A percentile compares a stretch with the other conserved stretches of the same genome.
Conservation (phyloP, 1,284 basidiomycete genomes). For the Coniferiporia sulphurascens region DNA sequence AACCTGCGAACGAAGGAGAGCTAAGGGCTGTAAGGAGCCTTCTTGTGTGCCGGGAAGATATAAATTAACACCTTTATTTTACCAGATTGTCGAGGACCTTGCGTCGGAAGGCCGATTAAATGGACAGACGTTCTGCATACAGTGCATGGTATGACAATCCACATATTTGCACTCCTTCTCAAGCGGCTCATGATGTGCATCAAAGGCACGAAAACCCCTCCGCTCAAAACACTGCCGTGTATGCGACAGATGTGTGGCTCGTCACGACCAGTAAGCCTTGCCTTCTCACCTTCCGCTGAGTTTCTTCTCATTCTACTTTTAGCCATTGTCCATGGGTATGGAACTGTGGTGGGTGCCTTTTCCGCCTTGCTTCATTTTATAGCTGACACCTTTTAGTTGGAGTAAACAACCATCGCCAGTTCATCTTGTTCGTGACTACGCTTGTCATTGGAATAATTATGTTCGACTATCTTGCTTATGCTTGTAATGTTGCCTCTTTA, state of each 20-base stretch:
- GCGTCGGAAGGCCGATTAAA: conserved; percentile 86
- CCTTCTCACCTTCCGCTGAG: neutral
- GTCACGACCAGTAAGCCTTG: conserved; percentile 81
- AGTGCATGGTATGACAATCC: conserved; percentile 69
- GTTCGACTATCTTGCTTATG: conserved; percentile 80
- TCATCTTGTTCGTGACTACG: conserved; percentile 83
- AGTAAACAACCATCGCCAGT: conserved; percentile 92
- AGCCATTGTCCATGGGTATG: conserved; percentile 99
- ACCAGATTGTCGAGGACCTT: conserved; percentile 82
- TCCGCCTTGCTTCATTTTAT: neutral
- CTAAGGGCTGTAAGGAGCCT: conserved; percentile 64
- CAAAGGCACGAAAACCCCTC: conserved; percentile 80
- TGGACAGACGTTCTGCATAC: conserved; percentile 93
- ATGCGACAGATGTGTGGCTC: conserved; percentile 86
- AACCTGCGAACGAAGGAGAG: conserved; percentile 74
- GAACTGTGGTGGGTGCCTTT: conserved; percentile 77
- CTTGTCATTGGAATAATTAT: conserved; percentile 77
- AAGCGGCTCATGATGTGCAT: conserved; percentile 1
- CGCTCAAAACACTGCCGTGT: conserved; percentile 94
- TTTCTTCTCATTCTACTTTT: conserved; percentile 9
- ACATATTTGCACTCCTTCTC: neutral
- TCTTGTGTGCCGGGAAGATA: neutral
- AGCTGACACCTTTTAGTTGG: conserved; percentile 56
- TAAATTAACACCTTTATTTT: neutral
- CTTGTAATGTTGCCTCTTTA: conserved; percentile 51